Conservation (phyloP, 2,329 filamentous ascomycete species). For the Apiospora malaysiana region DNA sequence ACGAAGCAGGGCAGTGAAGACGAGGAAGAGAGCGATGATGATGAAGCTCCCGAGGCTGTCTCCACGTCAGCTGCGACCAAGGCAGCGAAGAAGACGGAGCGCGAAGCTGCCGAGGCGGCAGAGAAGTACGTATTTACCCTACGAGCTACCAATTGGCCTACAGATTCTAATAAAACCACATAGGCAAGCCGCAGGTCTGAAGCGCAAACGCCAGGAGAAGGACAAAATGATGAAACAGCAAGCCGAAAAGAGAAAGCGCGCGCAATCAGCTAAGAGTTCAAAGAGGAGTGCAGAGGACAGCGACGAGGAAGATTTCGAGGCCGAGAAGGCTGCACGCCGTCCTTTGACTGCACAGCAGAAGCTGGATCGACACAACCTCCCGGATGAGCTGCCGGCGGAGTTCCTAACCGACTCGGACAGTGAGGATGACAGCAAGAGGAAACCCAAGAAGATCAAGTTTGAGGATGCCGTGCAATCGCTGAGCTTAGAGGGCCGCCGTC, state of each 20-base stretch:
- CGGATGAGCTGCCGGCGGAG: constrained; percentile 57
- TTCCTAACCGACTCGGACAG: constrained; percentile 56
- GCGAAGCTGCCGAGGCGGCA: constrained; percentile 55
- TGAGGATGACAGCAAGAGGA: constrained; percentile 33
- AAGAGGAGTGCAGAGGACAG: constrained; percentile 22
- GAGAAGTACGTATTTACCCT: constrained; percentile 51
- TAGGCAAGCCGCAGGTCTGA: constrained; percentile 57
- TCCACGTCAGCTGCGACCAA: constrained; percentile 57
- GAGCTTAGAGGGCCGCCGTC: constrained; percentile 44
- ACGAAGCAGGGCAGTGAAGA: constrained; percentile 30
- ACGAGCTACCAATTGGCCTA: constrained; percentile 1
- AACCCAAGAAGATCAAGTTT: constrained; percentile 52
- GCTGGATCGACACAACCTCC: constrained; percentile 44
- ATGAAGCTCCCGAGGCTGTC: constrained; percentile 65
- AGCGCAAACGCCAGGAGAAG: constrained; percentile 61
- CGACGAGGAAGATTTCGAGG: constrained; percentile 27
- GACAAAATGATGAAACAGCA: constrained; percentile 61
- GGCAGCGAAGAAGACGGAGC: constrained; percentile 51
- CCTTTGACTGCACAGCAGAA: constrained; percentile 30
- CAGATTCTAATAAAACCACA: constrained; percentile 22
- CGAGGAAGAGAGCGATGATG: constrained; percentile 51
- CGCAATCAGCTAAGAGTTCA: constrained; percentile 25
- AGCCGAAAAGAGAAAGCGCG: constrained; percentile 54
- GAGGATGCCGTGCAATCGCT: constrained; percentile 46
- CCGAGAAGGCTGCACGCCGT: constrained; percentile 22